phyloP scores from a whole-genome alignment of 352 stramenopile species.

The Globisporangium spinosum region DNA sequence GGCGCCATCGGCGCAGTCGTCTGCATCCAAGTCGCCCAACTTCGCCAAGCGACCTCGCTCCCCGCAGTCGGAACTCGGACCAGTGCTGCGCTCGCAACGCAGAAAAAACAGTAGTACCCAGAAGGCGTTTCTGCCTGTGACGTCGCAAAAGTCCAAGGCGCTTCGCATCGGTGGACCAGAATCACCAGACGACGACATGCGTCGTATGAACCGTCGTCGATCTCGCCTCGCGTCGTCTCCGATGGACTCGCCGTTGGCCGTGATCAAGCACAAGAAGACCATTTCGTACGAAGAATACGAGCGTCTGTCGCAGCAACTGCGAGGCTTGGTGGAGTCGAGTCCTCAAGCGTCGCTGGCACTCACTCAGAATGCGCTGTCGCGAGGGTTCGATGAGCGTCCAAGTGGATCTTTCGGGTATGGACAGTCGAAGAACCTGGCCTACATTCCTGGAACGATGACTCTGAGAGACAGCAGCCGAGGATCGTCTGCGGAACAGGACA shows the following conservation, averaged over 20 bases:
- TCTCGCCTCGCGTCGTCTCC: constrained; percentile 24
- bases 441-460: constrained; percentile 37
- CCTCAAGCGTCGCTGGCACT: constrained; percentile 52
- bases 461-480: constrained; percentile 8
- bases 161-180: constrained; percentile 27
- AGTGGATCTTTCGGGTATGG: constrained; percentile 8
- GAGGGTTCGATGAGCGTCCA: constrained; percentile 33
- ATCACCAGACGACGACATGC: constrained; percentile 19
- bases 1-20: constrained; percentile 4
- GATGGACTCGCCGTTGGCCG: constrained; percentile 44
- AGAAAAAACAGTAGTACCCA: constrained; percentile 42
- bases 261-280: constrained; percentile 75
- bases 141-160: constrained; percentile 47
- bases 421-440: constrained; percentile 26
- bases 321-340: constrained; percentile 61
- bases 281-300: constrained; percentile 81
- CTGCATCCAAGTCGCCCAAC: constrained; percentile 4
- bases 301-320: constrained; percentile 55
- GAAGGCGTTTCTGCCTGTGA: constrained; percentile 37
- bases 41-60: constrained; percentile 22
- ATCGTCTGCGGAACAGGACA: neutral
- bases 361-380: constrained; percentile 47
- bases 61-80: constrained; percentile 27
- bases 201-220: constrained; percentile 13
- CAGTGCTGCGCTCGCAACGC: constrained; percentile 25